phyloP scores from a whole-genome alignment of 75 land plant species.

The Selaginella moellendorffii region DNA sequence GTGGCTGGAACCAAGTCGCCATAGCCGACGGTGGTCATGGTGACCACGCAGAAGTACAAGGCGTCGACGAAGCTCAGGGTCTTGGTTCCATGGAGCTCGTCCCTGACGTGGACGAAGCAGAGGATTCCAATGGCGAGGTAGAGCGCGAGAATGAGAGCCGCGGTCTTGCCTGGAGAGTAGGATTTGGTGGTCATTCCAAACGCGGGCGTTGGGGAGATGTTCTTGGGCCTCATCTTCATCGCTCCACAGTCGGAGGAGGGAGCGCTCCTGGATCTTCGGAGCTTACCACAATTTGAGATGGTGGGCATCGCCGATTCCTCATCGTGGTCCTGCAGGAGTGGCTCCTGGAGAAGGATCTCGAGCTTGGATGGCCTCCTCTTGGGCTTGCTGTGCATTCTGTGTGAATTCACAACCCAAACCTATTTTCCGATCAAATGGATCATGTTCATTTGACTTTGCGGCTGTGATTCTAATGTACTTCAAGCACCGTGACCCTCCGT shows the following conservation, averaged over 20 bases:
- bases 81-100: conserved; percentile 44
- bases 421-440: too few relatives aligned
- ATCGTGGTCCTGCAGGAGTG: too few relatives aligned
- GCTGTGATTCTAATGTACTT: too few relatives aligned
- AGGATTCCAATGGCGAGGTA: conserved; percentile 41
- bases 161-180: background rate
- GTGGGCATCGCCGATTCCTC: too few relatives aligned
- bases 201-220: background rate
- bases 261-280: background rate
- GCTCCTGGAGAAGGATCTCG: too few relatives aligned
- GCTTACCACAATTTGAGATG: too few relatives aligned
- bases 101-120: conserved; percentile 32
- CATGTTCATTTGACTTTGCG: too few relatives aligned
- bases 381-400: too few relatives aligned
- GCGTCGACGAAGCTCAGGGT: conserved; percentile 64
- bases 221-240: background rate
- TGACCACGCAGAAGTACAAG: conserved; percentile 71
- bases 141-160: background rate
- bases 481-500: too few relatives aligned
- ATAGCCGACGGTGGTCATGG: conserved; percentile 96
- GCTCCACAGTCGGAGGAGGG: background rate
- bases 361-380: too few relatives aligned
- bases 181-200: background rate
- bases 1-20: conserved; percentile 78
- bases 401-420: too few relatives aligned